Evolutionary conservation across 148 eudicot species (phyloP).

Genomic region (Limonium bicolor): DNA sequence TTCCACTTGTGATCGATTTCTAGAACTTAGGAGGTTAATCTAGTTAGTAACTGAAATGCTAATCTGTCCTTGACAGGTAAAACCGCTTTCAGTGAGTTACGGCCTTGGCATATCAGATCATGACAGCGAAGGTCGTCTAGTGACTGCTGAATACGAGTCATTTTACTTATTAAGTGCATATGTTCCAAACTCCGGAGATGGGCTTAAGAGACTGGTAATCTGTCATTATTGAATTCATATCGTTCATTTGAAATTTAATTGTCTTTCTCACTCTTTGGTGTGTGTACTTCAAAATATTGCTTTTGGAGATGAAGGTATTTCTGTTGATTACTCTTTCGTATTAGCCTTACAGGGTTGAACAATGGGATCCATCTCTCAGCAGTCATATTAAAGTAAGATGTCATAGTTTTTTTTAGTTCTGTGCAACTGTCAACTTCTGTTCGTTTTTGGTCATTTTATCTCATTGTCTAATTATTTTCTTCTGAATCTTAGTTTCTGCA

Average conservation of each 20-base stretch:
- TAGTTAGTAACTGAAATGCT: neutral
- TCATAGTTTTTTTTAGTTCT: slow-evolving; percentile 3
- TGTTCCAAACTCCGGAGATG: slow-evolving; percentile 97
- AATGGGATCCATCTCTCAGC: slow-evolving; percentile 89
- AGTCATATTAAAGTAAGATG: slow-evolving; percentile 81
- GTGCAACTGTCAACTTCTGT: too few relatives aligned
- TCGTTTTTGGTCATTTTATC: neutral
- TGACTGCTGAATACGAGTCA: slow-evolving; percentile 79
- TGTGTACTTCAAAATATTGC: too few relatives aligned
- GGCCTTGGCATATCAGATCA: slow-evolving; percentile 89
- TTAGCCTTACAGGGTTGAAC: slow-evolving; percentile 74
- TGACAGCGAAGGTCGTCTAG: slow-evolving; percentile 87
- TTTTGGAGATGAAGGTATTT: too few relatives aligned
- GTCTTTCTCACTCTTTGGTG: too few relatives aligned
- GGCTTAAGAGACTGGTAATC: slow-evolving; percentile 77
- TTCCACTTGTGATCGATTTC: too few relatives aligned
- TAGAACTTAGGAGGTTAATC: too few relatives aligned
- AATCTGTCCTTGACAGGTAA: slow-evolving; percentile 32
- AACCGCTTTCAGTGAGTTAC: slow-evolving; percentile 71
- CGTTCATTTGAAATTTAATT: too few relatives aligned
- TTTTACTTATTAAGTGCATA: slow-evolving; percentile 62
- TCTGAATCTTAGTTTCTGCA: neutral
- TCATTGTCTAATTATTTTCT: neutral
- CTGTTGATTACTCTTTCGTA: slow-evolving; percentile 7
- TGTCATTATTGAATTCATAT: neutral